Base-by-base conservation (phyloP, 345 rosid genomes). In the Citrus glauca region DNA sequence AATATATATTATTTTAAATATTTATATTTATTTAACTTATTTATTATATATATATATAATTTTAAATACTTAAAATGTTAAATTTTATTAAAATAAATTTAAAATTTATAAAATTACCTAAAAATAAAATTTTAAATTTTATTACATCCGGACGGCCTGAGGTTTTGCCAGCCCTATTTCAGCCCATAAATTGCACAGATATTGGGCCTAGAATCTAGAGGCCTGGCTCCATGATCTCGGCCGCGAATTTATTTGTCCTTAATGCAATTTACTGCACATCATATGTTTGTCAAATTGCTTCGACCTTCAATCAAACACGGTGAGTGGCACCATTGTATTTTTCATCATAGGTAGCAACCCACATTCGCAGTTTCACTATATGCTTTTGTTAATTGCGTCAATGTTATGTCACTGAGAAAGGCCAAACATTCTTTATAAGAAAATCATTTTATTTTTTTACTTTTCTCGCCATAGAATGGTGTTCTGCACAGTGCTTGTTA, bases 361-460 rank as follows among this genome's bases (percentile, higher is more conserved):
- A 77, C 16, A 24, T 40, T 25, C 27, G 17, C 33, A 24, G n/a
- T 32, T 22, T 76, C 66, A 59, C 72, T 64, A 19, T 28, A 30
- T 78, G 6, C 0, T 61, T 33, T 50, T 33, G 35, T 7, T 28
- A 19, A 19, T 57, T 37, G 66, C 19, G 59, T 64, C 62, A 63
- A 30, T 32, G 71, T 75, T 20, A 11, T 48, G 70, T 64, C 22
- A 45, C 69, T 48, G 45, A 33, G 32, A 63, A 63, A 74, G 45
- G 25, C 24, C 55, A 13, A 62, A 63, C 60, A 35, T 27, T 74
- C 74, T 66, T 64, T 1, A 5, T 50, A 35, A 66, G 73, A 71
- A 42, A 42, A 66, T 82, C 59, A 38, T 38, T 66, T 22, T 57
- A 20, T 0, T 0, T 71, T 8, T 72, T 81, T 77, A 65, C 74